phyloP scores from a whole-genome alignment of 108 stramenopile species.

The Epithemia pelagica region DNA sequence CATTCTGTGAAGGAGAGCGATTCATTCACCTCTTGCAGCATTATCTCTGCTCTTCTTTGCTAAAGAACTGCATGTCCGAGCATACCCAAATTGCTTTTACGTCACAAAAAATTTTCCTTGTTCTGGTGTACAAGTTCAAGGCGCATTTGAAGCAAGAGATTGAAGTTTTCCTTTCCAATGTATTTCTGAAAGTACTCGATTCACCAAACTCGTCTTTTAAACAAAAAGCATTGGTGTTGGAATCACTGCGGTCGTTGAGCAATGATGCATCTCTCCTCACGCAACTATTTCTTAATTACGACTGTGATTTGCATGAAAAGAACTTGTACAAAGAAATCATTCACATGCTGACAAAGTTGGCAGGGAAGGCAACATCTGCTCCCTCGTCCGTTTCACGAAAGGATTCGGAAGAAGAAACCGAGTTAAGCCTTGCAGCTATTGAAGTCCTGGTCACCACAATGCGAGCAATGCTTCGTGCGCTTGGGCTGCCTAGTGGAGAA shows the following conservation, averaged over 20 bases:
- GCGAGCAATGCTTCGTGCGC: conserved; percentile 56
- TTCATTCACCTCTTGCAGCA: conserved; percentile 91
- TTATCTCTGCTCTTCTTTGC: conserved; percentile 87
- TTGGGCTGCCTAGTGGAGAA: conserved; percentile 51
- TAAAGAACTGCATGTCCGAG: conserved; percentile 95
- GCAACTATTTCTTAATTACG: conserved; percentile 98
- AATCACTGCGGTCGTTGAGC: conserved; percentile 86
- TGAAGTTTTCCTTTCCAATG: conserved; percentile 94
- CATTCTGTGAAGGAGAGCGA: conserved; percentile 74
- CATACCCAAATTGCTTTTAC: conserved; percentile 88
- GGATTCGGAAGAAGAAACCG: conserved; percentile 57
- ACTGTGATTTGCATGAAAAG: conserved; percentile 93
- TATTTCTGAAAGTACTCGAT: conserved; percentile 93
- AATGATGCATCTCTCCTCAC: conserved; percentile 80
- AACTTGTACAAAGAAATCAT: conserved; percentile 94
- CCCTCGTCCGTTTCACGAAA: conserved; percentile 33
- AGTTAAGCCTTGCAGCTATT: conserved; percentile 61
- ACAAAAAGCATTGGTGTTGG: conserved; percentile 93
- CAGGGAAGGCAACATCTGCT: conserved; percentile 37
- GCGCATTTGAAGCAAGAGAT: conserved; percentile 90
- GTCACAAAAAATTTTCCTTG: conserved; percentile 90
- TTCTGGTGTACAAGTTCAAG: conserved; percentile 91
- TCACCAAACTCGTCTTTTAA: conserved; percentile 91
- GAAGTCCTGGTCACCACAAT: conserved; percentile 77
- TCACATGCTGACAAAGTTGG: conserved; percentile 74